phyloP scores from a whole-genome alignment of 148 eudicot species.

The Linanthus parryae region DNA sequence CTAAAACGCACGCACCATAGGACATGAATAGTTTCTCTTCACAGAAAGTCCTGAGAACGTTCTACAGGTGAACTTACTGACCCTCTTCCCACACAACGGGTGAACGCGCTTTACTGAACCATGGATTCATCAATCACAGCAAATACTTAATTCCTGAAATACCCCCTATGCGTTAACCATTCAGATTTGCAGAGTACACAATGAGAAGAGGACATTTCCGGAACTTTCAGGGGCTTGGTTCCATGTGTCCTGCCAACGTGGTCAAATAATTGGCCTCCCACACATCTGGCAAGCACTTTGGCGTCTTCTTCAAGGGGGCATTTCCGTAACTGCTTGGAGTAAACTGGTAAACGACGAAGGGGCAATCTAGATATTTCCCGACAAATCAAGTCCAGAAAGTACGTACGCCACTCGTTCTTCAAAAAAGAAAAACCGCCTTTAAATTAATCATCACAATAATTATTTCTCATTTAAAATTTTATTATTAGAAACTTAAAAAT shows the following conservation, averaged over 20 bases:
- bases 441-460: neutral
- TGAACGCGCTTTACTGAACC: too few species aligned
- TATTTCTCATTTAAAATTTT: neutral
- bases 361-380: neutral
- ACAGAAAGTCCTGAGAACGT: too few species aligned
- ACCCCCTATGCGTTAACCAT: too few species aligned
- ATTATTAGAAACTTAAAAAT: neutral
- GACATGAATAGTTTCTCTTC: too few species aligned
- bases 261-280: constrained; percentile 10
- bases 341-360: neutral
- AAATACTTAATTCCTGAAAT: too few species aligned
- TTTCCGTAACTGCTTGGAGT: neutral
- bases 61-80: too few species aligned
- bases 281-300: constrained; percentile 1
- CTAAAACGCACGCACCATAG: too few species aligned
- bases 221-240: neutral
- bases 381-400: neutral
- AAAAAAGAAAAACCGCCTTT: neutral
- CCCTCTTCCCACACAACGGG: too few species aligned
- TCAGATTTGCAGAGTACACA: too few species aligned
- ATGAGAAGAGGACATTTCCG: neutral
- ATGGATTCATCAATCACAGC: too few species aligned
- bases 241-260: constrained; percentile 3
- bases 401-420: neutral
- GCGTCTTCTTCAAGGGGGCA: neutral